phyloP scores from a whole-genome alignment of 2,329 filamentous ascomycete species.

The Cercospora zeina region DNA sequence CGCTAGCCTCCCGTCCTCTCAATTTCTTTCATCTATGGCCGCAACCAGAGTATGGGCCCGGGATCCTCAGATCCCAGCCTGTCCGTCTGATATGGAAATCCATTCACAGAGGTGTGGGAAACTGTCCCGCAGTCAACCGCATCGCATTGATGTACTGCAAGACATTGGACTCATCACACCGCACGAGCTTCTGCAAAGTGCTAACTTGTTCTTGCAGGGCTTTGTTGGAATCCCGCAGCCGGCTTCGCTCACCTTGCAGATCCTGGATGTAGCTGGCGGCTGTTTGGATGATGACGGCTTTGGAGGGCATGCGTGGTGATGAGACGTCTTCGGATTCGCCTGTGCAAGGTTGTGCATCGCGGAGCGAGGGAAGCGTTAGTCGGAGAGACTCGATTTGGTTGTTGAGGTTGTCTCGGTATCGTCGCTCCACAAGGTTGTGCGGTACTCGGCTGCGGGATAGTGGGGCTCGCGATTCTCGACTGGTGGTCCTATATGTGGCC shows the following conservation, averaged over 20 bases:
- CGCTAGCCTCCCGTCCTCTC: not conserved
- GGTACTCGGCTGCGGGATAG: conserved; percentile 27
- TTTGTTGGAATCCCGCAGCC: conserved; percentile 44
- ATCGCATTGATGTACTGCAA: conserved; percentile 20
- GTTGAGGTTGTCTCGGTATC: conserved; percentile 51
- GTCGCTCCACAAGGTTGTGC: conserved; percentile 51
- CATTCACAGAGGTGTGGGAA: conserved; percentile 1
- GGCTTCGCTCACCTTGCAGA: conserved; percentile 47
- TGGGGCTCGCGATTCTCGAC: conserved; percentile 10
- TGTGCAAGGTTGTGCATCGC: conserved; percentile 19
- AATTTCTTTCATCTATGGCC: not conserved
- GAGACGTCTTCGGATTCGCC: conserved; percentile 17
- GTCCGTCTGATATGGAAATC: not conserved
- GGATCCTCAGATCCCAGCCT: too few species aligned
- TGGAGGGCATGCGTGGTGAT: conserved; percentile 39
- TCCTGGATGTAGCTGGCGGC: conserved; percentile 52
- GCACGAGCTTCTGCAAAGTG: conserved; percentile 48
- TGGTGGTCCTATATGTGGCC: conserved; percentile 6
- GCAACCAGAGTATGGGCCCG: not conserved
- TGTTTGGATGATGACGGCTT: conserved; percentile 50
- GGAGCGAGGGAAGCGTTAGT: conserved; percentile 25
- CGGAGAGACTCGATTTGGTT: conserved; percentile 48
- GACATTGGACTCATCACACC: conserved; percentile 44
- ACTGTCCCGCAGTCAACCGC: conserved; percentile 4
- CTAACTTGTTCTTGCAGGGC: conserved; percentile 44